Base-by-base conservation (phyloP, 2,329 filamentous ascomycete genomes). In the Aaosphaeria pasadenensis region DNA sequence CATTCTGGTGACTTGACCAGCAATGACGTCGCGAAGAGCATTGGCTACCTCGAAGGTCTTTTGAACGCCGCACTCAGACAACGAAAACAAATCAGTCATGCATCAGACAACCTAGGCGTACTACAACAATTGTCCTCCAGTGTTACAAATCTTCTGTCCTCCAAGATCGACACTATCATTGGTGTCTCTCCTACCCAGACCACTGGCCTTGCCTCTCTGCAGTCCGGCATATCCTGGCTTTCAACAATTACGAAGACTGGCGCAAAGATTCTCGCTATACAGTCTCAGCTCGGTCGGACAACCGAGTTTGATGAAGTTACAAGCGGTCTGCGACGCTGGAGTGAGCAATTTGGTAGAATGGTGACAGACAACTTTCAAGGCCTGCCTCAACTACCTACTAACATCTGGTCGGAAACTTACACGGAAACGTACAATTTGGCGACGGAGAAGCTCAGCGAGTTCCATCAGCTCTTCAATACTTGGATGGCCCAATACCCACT, bases 31-130 rank as follows among this genome's bases (percentile, higher is more conserved):
- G 79, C 81, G 39, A 82, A 91, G 62, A 91, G 90, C 64, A 80
- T 88, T 43, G 90, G 90, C 0, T 89, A 89, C 55, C 75, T 96
- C n/a, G 94, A 99, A 66, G 90, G 91, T 29, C 78, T 96, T 50
- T 74, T 97, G 30, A 79, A 86, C 50, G 72, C 84, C n/a, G 67
- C 82, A 1, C 63, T 89, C 9, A 71, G 74, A 4, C 88, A 91
- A 65, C 78, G 86, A 49, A 69, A 67, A 42, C 69, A 72, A 5
- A 74, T 39, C 55, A 69, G 54, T 45, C 62, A 54, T 31, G 59
- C 64, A 39, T 47, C 51, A 5, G 43, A 52, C 13, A 61, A 71
- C 9, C 55, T 75, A 3, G 64, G 61, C 11, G 65, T 71, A 1
- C 59, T 79, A 7, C 58, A 62, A 9, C 62, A 62, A 11, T 69